Evolutionary conservation across 495 filamentous ascomycete genomes (phyloP).

Genomic region (Pyronema omphalodes): DNA sequence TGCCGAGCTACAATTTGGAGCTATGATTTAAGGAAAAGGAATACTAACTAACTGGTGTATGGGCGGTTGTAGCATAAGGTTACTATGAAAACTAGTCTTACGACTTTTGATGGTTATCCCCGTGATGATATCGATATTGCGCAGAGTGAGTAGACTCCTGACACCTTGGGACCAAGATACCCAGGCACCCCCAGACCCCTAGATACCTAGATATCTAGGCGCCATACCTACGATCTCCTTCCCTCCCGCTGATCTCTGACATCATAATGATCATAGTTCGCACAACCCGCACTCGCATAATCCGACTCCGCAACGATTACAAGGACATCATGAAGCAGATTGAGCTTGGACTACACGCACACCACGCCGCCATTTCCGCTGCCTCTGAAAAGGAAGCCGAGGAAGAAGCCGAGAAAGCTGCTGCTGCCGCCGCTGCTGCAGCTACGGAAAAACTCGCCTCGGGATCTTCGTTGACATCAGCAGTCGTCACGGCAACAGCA

Average conservation of each 20-base stretch:
- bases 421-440: conserved; percentile 11
- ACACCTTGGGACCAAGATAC: too few relatives aligned
- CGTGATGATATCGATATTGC: conserved; percentile 87
- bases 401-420: background rate
- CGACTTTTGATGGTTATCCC: conserved; percentile 84
- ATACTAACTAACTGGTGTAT: background rate
- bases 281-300: conserved; percentile 75
- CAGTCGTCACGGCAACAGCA: conserved; percentile 17
- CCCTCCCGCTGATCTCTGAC: too few relatives aligned
- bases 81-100: conserved; percentile 74
- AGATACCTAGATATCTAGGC: too few relatives aligned
- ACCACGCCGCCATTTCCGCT: conserved; percentile 36
- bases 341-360: conserved; percentile 65
- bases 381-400: background rate
- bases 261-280: conserved; percentile 53
- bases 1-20: background rate
- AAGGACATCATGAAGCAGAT: conserved; percentile 69
- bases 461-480: background rate
- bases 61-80: conserved; percentile 57
- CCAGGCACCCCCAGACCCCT: too few relatives aligned
- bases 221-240: background rate
- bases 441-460: background rate
- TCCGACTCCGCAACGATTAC: conserved; percentile 78
- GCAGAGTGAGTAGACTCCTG: conserved; percentile 80
- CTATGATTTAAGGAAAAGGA: too few relatives aligned